phyloP scores from a whole-genome alignment of 2,329 filamentous ascomycete genomes.

The Hypomyces rosellus region DNA sequence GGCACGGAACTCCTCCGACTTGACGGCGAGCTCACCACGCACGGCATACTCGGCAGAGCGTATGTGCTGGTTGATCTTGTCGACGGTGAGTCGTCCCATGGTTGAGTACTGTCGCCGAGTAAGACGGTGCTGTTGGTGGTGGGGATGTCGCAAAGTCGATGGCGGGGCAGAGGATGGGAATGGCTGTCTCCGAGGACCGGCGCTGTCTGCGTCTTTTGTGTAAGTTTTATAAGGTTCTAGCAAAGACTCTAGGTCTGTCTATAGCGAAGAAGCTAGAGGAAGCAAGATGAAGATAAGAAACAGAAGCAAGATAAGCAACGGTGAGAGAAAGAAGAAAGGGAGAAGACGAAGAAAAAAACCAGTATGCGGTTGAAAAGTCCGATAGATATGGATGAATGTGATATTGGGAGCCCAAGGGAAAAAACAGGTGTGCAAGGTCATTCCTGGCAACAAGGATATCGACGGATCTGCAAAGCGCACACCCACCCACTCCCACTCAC shows the following conservation, averaged over 20 bases:
- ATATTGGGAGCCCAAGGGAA: too few species aligned
- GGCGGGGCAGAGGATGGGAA: slow-evolving; percentile 12
- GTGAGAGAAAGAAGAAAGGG: background rate
- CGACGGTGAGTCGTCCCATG: slow-evolving; percentile 54
- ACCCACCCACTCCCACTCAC: too few species aligned
- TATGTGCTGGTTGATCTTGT: slow-evolving; percentile 91
- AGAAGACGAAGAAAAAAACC: background rate
- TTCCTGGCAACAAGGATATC: too few species aligned
- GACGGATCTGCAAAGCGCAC: too few species aligned
- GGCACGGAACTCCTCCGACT: slow-evolving; percentile 84
- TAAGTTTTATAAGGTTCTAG: background rate
- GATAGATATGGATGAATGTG: too few species aligned
- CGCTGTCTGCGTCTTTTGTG: slow-evolving; percentile 3
- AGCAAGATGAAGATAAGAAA: background rate
- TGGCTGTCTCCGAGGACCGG: slow-evolving; percentile 9
- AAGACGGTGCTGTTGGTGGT: slow-evolving; percentile 28
- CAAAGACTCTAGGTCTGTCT: background rate
- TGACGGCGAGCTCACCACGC: slow-evolving; percentile 88
- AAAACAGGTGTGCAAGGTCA: too few species aligned
- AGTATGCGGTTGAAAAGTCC: background rate
- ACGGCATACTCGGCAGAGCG: slow-evolving; percentile 91
- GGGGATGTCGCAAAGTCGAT: slow-evolving; percentile 13
- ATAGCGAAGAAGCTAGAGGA: background rate
- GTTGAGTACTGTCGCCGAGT: slow-evolving; percentile 24
- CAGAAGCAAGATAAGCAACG: background rate